Evolutionary conservation across 2,329 filamentous ascomycete genomes (phyloP).

Genomic region (Scedosporium aurantiacum): DNA sequence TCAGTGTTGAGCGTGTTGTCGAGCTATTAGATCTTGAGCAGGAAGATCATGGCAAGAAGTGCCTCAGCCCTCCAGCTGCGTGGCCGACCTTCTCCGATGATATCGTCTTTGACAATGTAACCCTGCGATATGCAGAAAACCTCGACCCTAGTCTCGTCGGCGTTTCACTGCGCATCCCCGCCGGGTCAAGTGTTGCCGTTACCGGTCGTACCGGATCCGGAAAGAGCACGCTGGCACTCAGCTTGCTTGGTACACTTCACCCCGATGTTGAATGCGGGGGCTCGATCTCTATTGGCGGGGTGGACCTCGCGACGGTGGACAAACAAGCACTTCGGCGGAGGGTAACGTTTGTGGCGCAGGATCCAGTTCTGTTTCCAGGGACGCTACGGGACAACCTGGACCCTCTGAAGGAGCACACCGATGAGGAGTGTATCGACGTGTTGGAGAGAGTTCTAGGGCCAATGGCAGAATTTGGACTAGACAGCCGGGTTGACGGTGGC

Average conservation of each 20-base stretch:
- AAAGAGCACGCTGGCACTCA: slow-evolving; percentile 65
- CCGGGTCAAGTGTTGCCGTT: slow-evolving; percentile 50
- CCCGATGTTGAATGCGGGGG: slow-evolving; percentile 29
- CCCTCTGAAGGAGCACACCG: slow-evolving; percentile 47
- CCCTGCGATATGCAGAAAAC: slow-evolving; percentile 67
- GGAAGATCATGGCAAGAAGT: slow-evolving; percentile 50
- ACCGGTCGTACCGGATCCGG: slow-evolving; percentile 78
- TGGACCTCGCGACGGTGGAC: slow-evolving; percentile 41
- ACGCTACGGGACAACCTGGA: slow-evolving; percentile 56
- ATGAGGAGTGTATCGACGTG: slow-evolving; percentile 36
- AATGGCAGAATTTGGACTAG: slow-evolving; percentile 27
- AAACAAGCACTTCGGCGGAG: slow-evolving; percentile 44
- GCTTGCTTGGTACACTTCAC: slow-evolving; percentile 44
- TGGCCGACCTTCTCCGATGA: slow-evolving; percentile 67
- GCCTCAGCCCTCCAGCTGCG: slow-evolving; percentile 54
- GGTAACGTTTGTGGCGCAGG: slow-evolving; percentile 53
- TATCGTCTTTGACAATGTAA: slow-evolving; percentile 66
- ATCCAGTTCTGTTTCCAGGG: slow-evolving; percentile 50
- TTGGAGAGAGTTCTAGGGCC: slow-evolving; percentile 49
- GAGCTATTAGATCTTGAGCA: slow-evolving; percentile 71
- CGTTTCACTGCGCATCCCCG: slow-evolving; percentile 62
- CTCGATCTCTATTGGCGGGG: slow-evolving; percentile 39
- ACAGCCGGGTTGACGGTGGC: slow-evolving; percentile 44
- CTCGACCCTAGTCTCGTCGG: slow-evolving; percentile 61
- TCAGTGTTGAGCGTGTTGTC: slow-evolving; percentile 77